Conservation (phyloP, 2,329 filamentous ascomycete genomes). For the Lasiodiplodia hormozganensis region DNA sequence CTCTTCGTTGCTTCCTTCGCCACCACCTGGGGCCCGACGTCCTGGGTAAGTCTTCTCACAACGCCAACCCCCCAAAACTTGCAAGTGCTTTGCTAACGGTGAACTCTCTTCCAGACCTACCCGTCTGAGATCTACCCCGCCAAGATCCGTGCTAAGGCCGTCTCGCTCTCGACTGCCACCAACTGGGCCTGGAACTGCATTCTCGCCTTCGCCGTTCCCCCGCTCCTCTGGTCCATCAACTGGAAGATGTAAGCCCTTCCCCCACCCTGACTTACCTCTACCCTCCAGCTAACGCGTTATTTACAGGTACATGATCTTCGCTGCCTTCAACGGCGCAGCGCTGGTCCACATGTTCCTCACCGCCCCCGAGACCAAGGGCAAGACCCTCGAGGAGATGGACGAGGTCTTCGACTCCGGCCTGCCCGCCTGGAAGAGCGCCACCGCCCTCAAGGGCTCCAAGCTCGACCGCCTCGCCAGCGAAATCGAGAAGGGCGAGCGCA, state of each 20-base stretch:
- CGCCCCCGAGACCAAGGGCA: conserved; percentile 43
- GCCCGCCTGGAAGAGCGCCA: conserved; percentile 22
- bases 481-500: conserved; percentile 43
- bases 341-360: conserved; percentile 38
- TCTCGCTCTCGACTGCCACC: conserved; percentile 46
- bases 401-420: conserved; percentile 34
- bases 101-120: conserved; percentile 42
- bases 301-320: conserved; percentile 40
- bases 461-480: conserved; percentile 45
- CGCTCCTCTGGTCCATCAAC: conserved; percentile 39
- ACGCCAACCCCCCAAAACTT: not conserved
- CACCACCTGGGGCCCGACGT: conserved; percentile 58
- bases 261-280: not conserved
- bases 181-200: conserved; percentile 48
- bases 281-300: conserved; percentile 34
- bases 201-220: conserved; percentile 64
- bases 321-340: conserved; percentile 35
- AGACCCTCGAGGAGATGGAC: conserved; percentile 43
- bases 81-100: not conserved
- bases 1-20: conserved; percentile 69
- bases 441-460: conserved; percentile 38
- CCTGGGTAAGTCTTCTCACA: conserved; percentile 46
- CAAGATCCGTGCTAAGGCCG: conserved; percentile 45
- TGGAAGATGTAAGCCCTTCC: conserved; percentile 34
- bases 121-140: conserved; percentile 55